Base-by-base conservation (phyloP, 306 rosid species). In the Psophocarpus tetragonolobus region DNA sequence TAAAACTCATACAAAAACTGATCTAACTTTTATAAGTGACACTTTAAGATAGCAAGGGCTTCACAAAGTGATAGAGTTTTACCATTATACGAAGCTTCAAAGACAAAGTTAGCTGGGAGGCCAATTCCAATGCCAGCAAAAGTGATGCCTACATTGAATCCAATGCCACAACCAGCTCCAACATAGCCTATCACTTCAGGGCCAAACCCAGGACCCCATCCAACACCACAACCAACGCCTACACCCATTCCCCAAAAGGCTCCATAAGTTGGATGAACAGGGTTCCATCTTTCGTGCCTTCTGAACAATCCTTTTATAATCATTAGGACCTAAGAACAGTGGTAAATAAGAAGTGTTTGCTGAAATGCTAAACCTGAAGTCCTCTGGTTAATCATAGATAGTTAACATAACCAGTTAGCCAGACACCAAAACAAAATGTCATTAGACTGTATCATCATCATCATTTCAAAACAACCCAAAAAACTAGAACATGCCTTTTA, bases 151-250 rank as follows among this genome's bases (percentile, higher is more conserved):
- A 94, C 97, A 79, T 88, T 88, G 67, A 94, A 94, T 38, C 98
- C 98, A 76, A 92, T 26, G 50, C 98, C 98, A 79, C 98, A 94
- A 56, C 98, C 98, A 73, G 98, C 89, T 74, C 98, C 98, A 76
- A 94, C 98, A 81, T 90, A 89, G 14, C 97, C 97, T 45, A 94
- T 27, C 51, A 90, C 98, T 66, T 94, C 97, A 84, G 98, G 95
- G 58, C 98, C 98, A 87, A 94, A 94, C 39, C 98, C 98, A 76
- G 98, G 98, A 70, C 98, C 98, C 98, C 98, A 94, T 80, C 98
- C 98, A 53, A 94, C 85, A 14, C 98, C 98, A 84, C 98, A 94
- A 61, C 98, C 98, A 65, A 92, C 57, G 24, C 98, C 98, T 60
- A 94, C 72, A 61, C 98, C 98, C 95, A 94, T 88, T 24, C 98